Percentiles rank a stretch among this genome's conserved stretches.
phyloP scores from a whole-genome alignment of 139 green algal genomes.

The Picochlorum costavermella region DNA sequence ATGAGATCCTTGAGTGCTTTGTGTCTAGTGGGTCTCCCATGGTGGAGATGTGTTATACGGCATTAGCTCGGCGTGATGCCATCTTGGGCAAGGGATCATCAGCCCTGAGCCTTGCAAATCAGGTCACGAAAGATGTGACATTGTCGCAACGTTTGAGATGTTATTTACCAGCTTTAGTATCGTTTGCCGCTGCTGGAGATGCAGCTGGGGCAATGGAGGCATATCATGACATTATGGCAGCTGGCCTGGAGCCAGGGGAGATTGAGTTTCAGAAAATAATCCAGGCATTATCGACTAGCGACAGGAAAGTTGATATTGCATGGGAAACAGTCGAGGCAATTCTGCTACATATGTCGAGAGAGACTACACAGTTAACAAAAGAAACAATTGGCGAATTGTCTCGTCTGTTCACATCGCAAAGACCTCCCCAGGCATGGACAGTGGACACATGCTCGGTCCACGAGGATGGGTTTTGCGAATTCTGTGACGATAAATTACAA shows the following conservation, averaged over 20 bases:
- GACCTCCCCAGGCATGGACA: constrained; percentile 11
- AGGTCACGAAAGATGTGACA: constrained; percentile 9
- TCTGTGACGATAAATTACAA: constrained; percentile 8
- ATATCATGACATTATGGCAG: constrained; percentile 14
- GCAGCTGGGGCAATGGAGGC: constrained; percentile 25
- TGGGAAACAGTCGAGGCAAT: constrained; percentile 20
- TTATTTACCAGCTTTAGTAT: constrained; percentile 44
- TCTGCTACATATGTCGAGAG: constrained; percentile 33
- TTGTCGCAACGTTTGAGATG: constrained; percentile 27
- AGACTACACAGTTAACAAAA: constrained; percentile 46
- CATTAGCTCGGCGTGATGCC: constrained; percentile 28
- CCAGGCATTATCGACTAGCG: constrained; percentile 30
- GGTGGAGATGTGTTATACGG: constrained; percentile 26
- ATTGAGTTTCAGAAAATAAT: constrained; percentile 35
- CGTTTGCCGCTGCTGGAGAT: constrained; percentile 28
- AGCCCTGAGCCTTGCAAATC: constrained; percentile 27
- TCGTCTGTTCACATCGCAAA: constrained; percentile 18
- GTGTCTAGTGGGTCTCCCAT: not conserved
- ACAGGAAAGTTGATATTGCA: constrained; percentile 7
- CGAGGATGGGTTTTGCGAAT: constrained; percentile 8
- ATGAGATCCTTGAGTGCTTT: not conserved
- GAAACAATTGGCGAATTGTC: constrained; percentile 31
- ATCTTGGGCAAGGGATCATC: constrained; percentile 22
- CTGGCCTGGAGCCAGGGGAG: constrained; percentile 17
- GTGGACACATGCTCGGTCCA: constrained; percentile 4